Evolutionary conservation across 73 alveolate species (phyloP), one percentile per base, ranked within the genome.

Genomic region (Paramecium primaurelia): DNA sequence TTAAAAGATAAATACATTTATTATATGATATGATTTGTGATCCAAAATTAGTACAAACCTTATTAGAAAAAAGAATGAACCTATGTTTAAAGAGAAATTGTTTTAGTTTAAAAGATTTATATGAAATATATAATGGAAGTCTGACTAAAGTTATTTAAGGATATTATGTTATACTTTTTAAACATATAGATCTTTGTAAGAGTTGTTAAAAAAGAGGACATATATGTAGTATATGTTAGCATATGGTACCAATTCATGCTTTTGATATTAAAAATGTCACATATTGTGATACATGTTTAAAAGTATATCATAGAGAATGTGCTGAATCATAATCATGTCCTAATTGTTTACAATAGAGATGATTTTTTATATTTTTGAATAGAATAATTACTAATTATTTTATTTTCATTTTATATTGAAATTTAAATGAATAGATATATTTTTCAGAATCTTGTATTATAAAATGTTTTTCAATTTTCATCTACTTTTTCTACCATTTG

Each of bases 121-220:
- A 89, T 71, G 94, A 89, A 20, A 89, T 89, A 2, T 71, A 89
- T 51, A 89, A 89, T 71, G 94, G 94, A 38, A 58, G 88, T 25
- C 38, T 89, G 14, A 11, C 90, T 1, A 89, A 89, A 73, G 40
- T 71, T 6, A 45, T 89, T n/a, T 45, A 71, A 51, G 94, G 88
- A 8, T 71, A 77, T 71, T 89, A 89, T 47, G 77, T 44, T 25
- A 64, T 89, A 42, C 88, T 89, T 20, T 37, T 14, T 40, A 89
- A 77, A 34, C 94, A 89, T 71, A 47, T 89, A 16, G 90, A 89
- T 45, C 25, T 34, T 3, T 89, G 94, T 44, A 42, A 89, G 84
- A 89, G 75, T 38, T 89, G 94, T 18, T 36, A 37, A 71, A 89
- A 71, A 30, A 89, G 88, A 73, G 94, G 94, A 45, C 71, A 64